A percentile compares a stretch with the other conserved stretches of the same genome.
phyloP scores from a whole-genome alignment of 352 stramenopile species.

The Phytopythium helicoides region DNA sequence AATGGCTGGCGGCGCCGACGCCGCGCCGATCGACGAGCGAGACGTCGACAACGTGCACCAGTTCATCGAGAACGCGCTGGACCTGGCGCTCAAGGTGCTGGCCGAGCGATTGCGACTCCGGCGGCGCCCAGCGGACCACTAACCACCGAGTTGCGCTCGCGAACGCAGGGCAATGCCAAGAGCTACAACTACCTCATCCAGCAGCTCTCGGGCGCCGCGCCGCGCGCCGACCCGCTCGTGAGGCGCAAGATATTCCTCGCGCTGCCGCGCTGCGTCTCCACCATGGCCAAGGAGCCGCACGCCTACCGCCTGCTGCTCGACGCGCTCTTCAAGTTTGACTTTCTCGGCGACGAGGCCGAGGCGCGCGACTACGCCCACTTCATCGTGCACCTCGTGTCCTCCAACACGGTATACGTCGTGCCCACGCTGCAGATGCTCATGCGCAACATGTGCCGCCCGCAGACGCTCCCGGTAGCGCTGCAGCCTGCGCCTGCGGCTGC shows the following conservation, averaged over 20 bases:
- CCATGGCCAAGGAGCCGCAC: conserved; percentile 61
- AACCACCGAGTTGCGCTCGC: background rate
- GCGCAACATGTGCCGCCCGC: conserved; percentile 61
- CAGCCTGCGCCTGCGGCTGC: conserved; percentile 9
- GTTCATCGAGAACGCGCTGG: conserved; percentile 85
- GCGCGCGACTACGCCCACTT: conserved; percentile 71
- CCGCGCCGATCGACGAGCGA: conserved; percentile 30
- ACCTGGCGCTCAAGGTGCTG: conserved; percentile 71
- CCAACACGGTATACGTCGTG: conserved; percentile 79
- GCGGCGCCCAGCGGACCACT: background rate
- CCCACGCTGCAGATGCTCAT: conserved; percentile 83
- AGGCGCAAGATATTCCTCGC: conserved; percentile 74
- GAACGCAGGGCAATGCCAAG: conserved; percentile 65
- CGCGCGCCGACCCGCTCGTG: conserved; percentile 32
- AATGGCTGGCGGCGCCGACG: conserved; percentile 33
- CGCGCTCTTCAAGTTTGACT: conserved; percentile 81
- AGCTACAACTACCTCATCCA: conserved; percentile 78
- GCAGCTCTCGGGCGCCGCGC: conserved; percentile 42
- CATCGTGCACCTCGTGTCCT: conserved; percentile 77
- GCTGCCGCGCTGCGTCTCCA: conserved; percentile 73
- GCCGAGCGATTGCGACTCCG: too few species aligned
- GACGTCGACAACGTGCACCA: conserved; percentile 69
- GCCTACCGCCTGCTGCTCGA: conserved; percentile 73
- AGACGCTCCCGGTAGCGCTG: conserved; percentile 40
- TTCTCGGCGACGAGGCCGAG: conserved; percentile 51